phyloP scores from a whole-genome alignment of 495 filamentous ascomycete genomes.

The Ramalina intermedia region DNA sequence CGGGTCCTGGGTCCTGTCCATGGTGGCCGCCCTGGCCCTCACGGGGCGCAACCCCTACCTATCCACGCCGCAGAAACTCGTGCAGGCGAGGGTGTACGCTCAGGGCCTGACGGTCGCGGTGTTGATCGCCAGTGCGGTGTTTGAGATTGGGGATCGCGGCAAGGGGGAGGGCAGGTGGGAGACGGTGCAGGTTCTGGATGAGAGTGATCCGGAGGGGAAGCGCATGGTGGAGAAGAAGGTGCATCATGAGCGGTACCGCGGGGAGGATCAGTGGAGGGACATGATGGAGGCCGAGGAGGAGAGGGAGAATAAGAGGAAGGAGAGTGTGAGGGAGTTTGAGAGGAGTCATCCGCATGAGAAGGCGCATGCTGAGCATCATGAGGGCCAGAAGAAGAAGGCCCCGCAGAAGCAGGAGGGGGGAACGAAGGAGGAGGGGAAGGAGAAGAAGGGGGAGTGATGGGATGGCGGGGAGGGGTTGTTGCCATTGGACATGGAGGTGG shows the following conservation, averaged over 20 bases:
- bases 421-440: constrained; percentile 7
- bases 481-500: background rate
- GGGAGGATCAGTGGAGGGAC: constrained; percentile 69
- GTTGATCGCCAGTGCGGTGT: constrained; percentile 69
- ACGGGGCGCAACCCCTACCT: constrained; percentile 71
- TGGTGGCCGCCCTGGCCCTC: constrained; percentile 60
- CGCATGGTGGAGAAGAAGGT: constrained; percentile 66
- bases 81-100: constrained; percentile 96
- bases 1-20: constrained; percentile 66
- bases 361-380: constrained; percentile 21
- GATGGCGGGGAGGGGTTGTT: constrained; percentile 11
- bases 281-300: constrained; percentile 56
- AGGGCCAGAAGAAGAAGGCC: constrained; percentile 11
- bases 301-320: constrained; percentile 35
- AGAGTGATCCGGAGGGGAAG: constrained; percentile 46
- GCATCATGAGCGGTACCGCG: constrained; percentile 65
- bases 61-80: constrained; percentile 70
- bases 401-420: background rate
- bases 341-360: constrained; percentile 31
- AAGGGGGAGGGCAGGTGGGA: constrained; percentile 45
- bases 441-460: constrained; percentile 1
- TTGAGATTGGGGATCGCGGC: constrained; percentile 75
- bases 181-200: constrained; percentile 15
- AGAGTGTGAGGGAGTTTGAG: constrained; percentile 15
- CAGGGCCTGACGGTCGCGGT: constrained; percentile 87